Percentiles rank a stretch among this genome's conserved stretches.
phyloP scores from a whole-genome alignment of 2,329 filamentous ascomycete genomes.

The Neonectria hederae region DNA sequence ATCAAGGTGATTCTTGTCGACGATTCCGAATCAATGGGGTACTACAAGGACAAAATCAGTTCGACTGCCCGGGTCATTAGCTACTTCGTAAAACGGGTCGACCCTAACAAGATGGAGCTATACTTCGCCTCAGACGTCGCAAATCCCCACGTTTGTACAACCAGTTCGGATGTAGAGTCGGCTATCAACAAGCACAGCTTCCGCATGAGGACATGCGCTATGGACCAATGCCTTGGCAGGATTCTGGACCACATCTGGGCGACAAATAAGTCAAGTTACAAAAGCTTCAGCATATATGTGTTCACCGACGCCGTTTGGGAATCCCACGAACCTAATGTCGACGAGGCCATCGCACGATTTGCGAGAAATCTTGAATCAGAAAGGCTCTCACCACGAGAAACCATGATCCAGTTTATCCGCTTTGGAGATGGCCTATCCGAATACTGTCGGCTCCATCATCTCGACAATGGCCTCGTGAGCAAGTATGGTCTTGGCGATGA shows the following conservation, averaged over 20 bases:
- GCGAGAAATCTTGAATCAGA: not conserved
- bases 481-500: not conserved
- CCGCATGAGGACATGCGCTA: not conserved
- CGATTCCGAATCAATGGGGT: conserved; percentile 5
- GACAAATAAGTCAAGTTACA: not conserved
- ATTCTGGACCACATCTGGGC: not conserved
- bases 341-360: not conserved
- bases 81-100: conserved; percentile 3
- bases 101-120: not conserved
- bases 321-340: not conserved
- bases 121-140: conserved; percentile 5
- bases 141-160: not conserved
- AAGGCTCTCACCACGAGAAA: not conserved
- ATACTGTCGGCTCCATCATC: not conserved
- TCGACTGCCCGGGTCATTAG: conserved; percentile 13
- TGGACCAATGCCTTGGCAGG: not conserved
- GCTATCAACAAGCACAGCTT: not conserved
- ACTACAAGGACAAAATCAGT: not conserved
- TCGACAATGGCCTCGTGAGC: conserved; percentile 8
- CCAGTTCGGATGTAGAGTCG: not conserved
- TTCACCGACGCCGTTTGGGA: conserved; percentile 20
- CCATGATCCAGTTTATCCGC: conserved; percentile 26
- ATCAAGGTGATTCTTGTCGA: conserved; percentile 16
- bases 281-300: conserved; percentile 18
- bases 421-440: not conserved